Evolutionary conservation across 2,329 filamentous ascomycete species (phyloP).

Genomic region (Ophiocordyceps camponoti-rufipedis): DNA sequence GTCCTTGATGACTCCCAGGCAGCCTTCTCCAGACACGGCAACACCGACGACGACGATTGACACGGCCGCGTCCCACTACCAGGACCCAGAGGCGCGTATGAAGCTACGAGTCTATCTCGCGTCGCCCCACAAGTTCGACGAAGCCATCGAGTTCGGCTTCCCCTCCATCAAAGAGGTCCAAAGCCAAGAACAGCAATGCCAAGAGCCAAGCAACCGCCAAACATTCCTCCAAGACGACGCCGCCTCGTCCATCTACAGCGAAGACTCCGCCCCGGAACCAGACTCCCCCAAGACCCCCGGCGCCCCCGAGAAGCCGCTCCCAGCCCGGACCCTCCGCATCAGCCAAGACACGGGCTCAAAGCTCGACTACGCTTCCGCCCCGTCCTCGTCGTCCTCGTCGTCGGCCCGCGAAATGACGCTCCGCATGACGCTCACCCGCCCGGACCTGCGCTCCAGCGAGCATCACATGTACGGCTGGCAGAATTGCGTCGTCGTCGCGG

Average conservation of each 20-base stretch:
- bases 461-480: constrained; percentile 57
- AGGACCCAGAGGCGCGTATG: constrained; percentile 71
- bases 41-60: constrained; percentile 30
- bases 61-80: constrained; percentile 62
- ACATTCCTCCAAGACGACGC: constrained; percentile 41
- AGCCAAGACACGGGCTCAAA: constrained; percentile 12
- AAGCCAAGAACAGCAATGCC: constrained; percentile 11
- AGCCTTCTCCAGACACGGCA: constrained; percentile 13
- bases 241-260: constrained; percentile 33
- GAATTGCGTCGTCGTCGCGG: constrained; percentile 15
- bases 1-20: constrained; percentile 30
- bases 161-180: constrained; percentile 38
- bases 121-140: constrained; percentile 88
- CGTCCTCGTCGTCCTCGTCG: constrained; percentile 38
- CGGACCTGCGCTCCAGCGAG: constrained; percentile 64
- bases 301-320: constrained; percentile 20
- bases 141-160: constrained; percentile 87
- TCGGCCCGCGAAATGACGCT: constrained; percentile 93
- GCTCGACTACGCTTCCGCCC: constrained; percentile 28
- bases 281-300: constrained; percentile 42
- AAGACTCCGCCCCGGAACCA: constrained; percentile 34
- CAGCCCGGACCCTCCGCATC: constrained; percentile 9
- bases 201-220: constrained; percentile 19
- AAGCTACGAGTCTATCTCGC: constrained; percentile 76
- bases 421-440: constrained; percentile 84